phyloP scores from a whole-genome alignment of 805 yeast species.

The Candida multigemmis region DNA sequence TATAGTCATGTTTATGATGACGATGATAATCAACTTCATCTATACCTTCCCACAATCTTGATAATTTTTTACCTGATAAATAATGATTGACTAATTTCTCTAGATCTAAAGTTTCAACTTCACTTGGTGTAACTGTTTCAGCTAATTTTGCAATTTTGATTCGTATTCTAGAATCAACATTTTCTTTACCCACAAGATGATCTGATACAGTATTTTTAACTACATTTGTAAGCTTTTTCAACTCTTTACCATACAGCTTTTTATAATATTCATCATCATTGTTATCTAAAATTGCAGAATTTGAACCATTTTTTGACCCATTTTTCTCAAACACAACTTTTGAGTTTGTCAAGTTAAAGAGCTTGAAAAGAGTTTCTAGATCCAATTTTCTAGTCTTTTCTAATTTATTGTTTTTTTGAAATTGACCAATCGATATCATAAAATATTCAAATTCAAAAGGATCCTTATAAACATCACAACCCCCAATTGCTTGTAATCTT shows the following conservation, averaged over 20 bases:
- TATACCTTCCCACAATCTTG: conserved; percentile 23
- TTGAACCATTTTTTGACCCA: background rate
- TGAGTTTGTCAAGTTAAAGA: conserved; percentile 24
- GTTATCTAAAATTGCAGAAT: background rate
- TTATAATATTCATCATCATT: conserved; percentile 12
- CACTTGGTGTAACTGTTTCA: conserved; percentile 24
- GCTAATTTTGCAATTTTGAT: conserved; percentile 25
- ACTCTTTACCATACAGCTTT: conserved; percentile 28
- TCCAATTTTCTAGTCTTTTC: conserved; percentile 47
- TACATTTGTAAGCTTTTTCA: conserved; percentile 49
- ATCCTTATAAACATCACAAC: conserved; percentile 63
- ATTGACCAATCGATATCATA: conserved; percentile 57
- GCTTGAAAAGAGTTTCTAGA: conserved; percentile 36
- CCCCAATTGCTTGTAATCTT: conserved; percentile 34
- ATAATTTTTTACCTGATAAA: conserved; percentile 23
- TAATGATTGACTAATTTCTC: conserved; percentile 21
- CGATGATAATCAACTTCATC: conserved; percentile 1
- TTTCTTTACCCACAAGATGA: conserved; percentile 16
- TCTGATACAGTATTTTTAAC: conserved; percentile 72
- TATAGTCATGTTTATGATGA: background rate
- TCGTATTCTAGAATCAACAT: conserved; percentile 13
- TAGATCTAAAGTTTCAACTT: conserved; percentile 32
- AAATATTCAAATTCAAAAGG: conserved; percentile 72
- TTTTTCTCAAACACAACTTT: background rate
- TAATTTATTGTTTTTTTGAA: conserved; percentile 63